These are phyloP conservation scores for Fusarium mexicanum DNA, from an alignment of 2,329 filamentous ascomycete species.

Conservation along the genomic window DNA sequence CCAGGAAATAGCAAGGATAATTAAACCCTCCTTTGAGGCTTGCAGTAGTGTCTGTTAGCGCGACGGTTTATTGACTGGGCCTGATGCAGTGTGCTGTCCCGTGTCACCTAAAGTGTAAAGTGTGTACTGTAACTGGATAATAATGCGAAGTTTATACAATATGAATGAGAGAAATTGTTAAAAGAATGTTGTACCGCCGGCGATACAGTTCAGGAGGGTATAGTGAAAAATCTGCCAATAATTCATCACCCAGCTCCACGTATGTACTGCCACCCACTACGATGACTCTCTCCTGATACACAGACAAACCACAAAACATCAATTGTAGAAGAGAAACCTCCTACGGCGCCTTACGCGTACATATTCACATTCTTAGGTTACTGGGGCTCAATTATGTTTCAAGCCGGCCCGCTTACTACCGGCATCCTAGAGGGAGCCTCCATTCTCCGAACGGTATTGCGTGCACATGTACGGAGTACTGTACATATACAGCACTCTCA, in stretches of 20 bases:
- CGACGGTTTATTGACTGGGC: slow-evolving; percentile 43
- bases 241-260: background rate
- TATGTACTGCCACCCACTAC: background rate
- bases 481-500: background rate
- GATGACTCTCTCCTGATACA: background rate
- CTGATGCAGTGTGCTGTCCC: background rate
- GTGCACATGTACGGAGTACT: background rate
- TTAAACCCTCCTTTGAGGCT: slow-evolving; percentile 24
- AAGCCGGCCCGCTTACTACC: slow-evolving; percentile 15
- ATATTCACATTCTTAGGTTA: background rate
- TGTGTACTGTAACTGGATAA: slow-evolving; percentile 3
- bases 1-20: slow-evolving; percentile 17
- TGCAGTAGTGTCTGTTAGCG: slow-evolving; percentile 42
- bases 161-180: background rate
- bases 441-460: slow-evolving; percentile 16
- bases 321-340: background rate
- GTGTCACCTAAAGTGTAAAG: background rate
- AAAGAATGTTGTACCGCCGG: background rate
- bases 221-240: background rate
- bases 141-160: background rate
- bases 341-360: slow-evolving; percentile 1
- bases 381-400: slow-evolving; percentile 15
- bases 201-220: background rate
- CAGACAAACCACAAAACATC: background rate
- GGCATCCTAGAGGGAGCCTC: background rate